phyloP scores from a whole-genome alignment of 2,329 filamentous ascomycete genomes.

The Cladophialophora exuberans region DNA sequence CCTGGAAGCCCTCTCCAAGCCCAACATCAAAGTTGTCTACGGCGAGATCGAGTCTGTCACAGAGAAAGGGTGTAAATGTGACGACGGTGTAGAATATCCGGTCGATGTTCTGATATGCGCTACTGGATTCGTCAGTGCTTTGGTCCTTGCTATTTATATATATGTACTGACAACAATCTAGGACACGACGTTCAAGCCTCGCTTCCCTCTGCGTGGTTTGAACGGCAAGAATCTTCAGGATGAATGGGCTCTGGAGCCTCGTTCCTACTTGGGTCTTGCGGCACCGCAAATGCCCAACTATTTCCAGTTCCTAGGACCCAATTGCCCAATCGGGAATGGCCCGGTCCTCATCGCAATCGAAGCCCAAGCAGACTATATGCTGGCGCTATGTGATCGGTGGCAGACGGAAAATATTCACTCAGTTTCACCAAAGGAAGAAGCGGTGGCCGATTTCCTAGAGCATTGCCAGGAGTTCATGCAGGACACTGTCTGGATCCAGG shows the following conservation, averaged over 20 bases:
- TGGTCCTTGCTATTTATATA: too few relatives aligned
- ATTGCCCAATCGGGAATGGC: slow-evolving; percentile 35
- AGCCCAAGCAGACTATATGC: slow-evolving; percentile 49
- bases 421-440: background rate
- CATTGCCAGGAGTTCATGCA: slow-evolving; percentile 5
- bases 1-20: slow-evolving; percentile 29
- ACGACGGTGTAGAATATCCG: slow-evolving; percentile 34
- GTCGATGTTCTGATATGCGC: slow-evolving; percentile 42
- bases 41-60: slow-evolving; percentile 34
- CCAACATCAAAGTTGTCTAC: slow-evolving; percentile 27
- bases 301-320: slow-evolving; percentile 38
- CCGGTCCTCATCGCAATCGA: slow-evolving; percentile 26
- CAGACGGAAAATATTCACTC: slow-evolving; percentile 3
- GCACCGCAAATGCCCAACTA: slow-evolving; percentile 40
- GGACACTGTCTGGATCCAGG: slow-evolving; percentile 5
- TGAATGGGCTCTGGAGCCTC: slow-evolving; percentile 37
- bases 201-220: slow-evolving; percentile 39
- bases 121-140: slow-evolving; percentile 44
- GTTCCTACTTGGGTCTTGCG: slow-evolving; percentile 41
- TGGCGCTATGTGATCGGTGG: slow-evolving; percentile 25
- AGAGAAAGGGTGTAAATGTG: slow-evolving; percentile 35
- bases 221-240: slow-evolving; percentile 28
- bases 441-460: background rate
- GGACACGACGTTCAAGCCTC: too few relatives aligned
- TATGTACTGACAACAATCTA: too few relatives aligned